Base-by-base conservation (phyloP, 257 asterid genomes). In the Mentha longifolia region DNA sequence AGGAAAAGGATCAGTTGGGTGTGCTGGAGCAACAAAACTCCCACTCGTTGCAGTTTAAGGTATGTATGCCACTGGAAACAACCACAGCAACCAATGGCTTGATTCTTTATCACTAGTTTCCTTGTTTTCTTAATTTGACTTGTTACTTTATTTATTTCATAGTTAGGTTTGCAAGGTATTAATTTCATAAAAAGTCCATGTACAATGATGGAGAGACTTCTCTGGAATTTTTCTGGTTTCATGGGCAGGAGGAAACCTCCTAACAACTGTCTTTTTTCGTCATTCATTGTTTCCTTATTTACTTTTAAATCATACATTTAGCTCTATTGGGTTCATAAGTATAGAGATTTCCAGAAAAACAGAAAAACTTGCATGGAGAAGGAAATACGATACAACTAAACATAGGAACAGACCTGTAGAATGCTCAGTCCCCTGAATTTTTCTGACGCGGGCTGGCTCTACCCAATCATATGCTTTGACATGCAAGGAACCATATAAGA, bases 401-500 rank as follows among this genome's bases (percentile, higher is more conserved):
- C 70, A 58, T 49, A 72, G 78, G 77, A 70, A 71, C 74, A 63
- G 63, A 93, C 97, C 97, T 87, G 88, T 68, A 70, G 94, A 85
- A 60, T 72, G 82, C 74, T 82, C 85, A 14, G 65, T 72, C 74
- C 75, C 89, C 41, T 70, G 81, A 79, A 73, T 73, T 77, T 86
- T 87, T 66, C 79, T 76, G 76, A 81, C 73, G 72, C 80, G 59
- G 16, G 95, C 76, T 49, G 98, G 98, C 82, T 94, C 99, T 65
- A 91, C 93, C 99, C 99, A 94, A 43, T 94, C 99, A 71, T 88
- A 94, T 74, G 85, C 91, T 86, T 91, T 91, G 49, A 91, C 95
- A 76, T 91, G 97, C 86, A 91, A 85, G 71, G 99, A 94, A 77
- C 99, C 99, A 80, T 89, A 89, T 47, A 94, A 81, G 63, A 94